phyloP scores from a whole-genome alignment of 2,329 filamentous ascomycete genomes.

The Ophiostoma tasmaniense region DNA sequence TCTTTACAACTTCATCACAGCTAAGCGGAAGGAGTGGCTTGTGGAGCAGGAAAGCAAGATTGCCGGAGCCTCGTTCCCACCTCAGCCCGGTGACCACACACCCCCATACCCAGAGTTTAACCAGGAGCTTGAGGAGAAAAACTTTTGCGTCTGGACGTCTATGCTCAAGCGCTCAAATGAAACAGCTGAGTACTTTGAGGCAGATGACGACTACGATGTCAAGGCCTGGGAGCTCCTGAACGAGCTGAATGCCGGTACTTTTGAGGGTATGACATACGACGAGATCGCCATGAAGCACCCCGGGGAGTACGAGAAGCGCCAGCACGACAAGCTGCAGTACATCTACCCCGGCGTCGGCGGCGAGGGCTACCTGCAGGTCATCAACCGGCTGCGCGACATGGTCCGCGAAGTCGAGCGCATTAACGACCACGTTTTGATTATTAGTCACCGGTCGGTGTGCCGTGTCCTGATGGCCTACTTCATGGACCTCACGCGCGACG shows the following conservation, averaged over 20 bases:
- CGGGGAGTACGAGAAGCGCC: constrained; percentile 73
- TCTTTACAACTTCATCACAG: constrained; percentile 74
- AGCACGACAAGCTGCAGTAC: constrained; percentile 84
- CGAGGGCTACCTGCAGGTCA: constrained; percentile 93
- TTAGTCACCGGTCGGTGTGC: constrained; percentile 86
- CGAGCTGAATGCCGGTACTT: constrained; percentile 84
- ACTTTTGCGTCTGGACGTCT: constrained; percentile 96
- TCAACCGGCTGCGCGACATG: constrained; percentile 88
- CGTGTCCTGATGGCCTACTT: constrained; percentile 94
- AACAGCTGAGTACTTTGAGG: constrained; percentile 80
- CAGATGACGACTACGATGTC: constrained; percentile 87
- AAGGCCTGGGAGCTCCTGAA: constrained; percentile 99
- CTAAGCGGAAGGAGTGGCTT: constrained; percentile 74
- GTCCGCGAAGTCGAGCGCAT: constrained; percentile 96
- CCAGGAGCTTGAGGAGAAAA: constrained; percentile 64
- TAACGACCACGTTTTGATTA: constrained; percentile 87
- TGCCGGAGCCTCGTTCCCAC: constrained; percentile 74
- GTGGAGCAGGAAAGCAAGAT: constrained; percentile 71
- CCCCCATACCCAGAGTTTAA: constrained; percentile 86
- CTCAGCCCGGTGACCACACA: constrained; percentile 80
- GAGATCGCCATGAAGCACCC: constrained; percentile 74
- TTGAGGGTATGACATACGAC: constrained; percentile 91
- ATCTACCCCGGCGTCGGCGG: constrained; percentile 93
- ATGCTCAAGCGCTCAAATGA: constrained; percentile 89
- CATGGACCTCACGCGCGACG: constrained; percentile 79